A percentile compares a stretch with the other conserved stretches of the same genome.
phyloP scores from a whole-genome alignment of 352 stramenopile genomes.

The Globisporangium paroecandrum region DNA sequence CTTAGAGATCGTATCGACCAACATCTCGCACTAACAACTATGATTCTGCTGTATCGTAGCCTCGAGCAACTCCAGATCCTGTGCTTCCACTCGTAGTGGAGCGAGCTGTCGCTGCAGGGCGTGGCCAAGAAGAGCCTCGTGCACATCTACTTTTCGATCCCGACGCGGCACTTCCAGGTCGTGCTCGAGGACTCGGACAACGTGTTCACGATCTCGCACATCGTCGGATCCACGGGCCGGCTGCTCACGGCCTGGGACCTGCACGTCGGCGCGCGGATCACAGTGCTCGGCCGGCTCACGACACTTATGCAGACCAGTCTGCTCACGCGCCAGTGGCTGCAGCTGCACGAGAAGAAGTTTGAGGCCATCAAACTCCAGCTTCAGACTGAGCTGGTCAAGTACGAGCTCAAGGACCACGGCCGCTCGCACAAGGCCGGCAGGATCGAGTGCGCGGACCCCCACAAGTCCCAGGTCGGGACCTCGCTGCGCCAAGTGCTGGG shows the following conservation, averaged over 20 bases:
- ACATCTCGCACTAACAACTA: neutral
- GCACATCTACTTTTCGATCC: conserved; percentile 66
- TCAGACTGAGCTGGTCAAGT: conserved; percentile 56
- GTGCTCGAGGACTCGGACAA: conserved; percentile 58
- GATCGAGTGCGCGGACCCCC: conserved; percentile 53
- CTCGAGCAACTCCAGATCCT: conserved; percentile 53
- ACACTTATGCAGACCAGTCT: conserved; percentile 74
- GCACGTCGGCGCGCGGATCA: conserved; percentile 58
- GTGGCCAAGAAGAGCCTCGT: conserved; percentile 29
- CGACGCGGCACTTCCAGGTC: conserved; percentile 62
- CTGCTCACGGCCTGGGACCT: conserved; percentile 63
- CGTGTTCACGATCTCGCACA: conserved; percentile 78
- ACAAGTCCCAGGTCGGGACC: conserved; percentile 32
- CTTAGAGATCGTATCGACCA: neutral
- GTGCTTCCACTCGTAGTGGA: conserved; percentile 75
- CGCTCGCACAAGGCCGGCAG: conserved; percentile 26
- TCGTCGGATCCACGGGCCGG: conserved; percentile 38
- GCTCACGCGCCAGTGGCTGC: conserved; percentile 70
- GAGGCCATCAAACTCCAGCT: conserved; percentile 34
- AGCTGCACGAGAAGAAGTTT: conserved; percentile 47
- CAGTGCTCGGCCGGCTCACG: conserved; percentile 52
- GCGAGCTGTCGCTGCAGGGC: conserved; percentile 37
- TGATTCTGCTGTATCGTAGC: conserved; percentile 17
- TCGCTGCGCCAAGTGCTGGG: conserved; percentile 48
- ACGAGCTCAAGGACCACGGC: conserved; percentile 41